Base-by-base conservation (phyloP, 352 stramenopile species). In the Phytopythium sindhum region DNA sequence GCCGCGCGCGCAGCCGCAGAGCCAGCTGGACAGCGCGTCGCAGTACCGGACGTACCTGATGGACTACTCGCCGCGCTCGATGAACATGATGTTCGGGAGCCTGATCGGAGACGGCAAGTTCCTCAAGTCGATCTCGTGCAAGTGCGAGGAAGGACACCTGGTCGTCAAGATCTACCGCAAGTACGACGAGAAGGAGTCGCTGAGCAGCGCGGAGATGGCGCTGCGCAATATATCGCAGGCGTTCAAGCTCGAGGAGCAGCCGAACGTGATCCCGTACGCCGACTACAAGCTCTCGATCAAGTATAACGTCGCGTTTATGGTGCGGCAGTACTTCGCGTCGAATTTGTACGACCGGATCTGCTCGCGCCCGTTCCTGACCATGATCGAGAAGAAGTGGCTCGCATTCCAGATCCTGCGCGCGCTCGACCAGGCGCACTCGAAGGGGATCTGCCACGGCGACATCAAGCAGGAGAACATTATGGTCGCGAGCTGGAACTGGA, bases 391-490 rank as follows among this genome's bases (percentile, higher is more conserved):
- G 76, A 95, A 97, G 39, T 99, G 96, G 95, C 97, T 99, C 47
- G 84, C 92, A 8, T 99, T 98, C 76, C 97, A 99, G 74, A 83
- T 99, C 57, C 68, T 99, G 3, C 75, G 88, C 52, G 96, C 97
- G 21, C 72, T 99, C 12, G 90, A 98, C 62, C 89, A 98, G 67
- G 92, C 95, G 51, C 97, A 99, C 68, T 74, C 80, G 19, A 94
- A 89, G 28, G 90, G 88, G 1, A 90, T 99, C 33, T 97, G 90
- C 61, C 98, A 99, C 71, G 97, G 97, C 53, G 97, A 99, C 70
- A 93, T 99, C 56, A 99, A 98, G 63, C 92, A 97, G 57, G 96
- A 99, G 72, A 99, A 99, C 80, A 88, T 99, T 68, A 96, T 98
- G 69, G 81, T 99, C n/a, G 99, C 97, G 12, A 98, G 85, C 62